Base-by-base conservation (phyloP, 176 grass and related monocot species). In the Typha latifolia region DNA sequence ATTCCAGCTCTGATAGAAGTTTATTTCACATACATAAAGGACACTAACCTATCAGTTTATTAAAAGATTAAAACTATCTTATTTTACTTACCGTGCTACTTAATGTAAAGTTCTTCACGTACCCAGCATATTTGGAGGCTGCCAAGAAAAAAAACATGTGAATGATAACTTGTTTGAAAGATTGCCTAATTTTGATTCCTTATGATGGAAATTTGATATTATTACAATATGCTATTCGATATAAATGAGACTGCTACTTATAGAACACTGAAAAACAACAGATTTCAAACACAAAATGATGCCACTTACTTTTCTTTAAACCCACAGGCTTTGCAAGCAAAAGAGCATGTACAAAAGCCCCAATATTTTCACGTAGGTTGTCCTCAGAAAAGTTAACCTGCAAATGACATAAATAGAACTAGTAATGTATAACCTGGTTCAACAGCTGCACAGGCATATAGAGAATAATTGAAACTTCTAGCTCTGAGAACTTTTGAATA, bases 81-180 rank as follows among this genome's bases (percentile, higher is more conserved):
- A 16, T 32, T 52, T 12, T 82, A 80, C 88, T 86, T 75, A 97
- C 89, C 29, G 94, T 97, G 83, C 88, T 85, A 71, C 89, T 82
- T 51, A 93, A 73, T 18, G 89, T 90, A 73, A 97, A 97, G 78
- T 92, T 92, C 83, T 92, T 97, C 78, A 97, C 85, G 29, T 97
- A 97, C 72, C 89, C 94, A 47, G 82, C 85, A 80, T 92, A 97
- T 82, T 92, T 97, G n/a, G 89, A 97, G 84, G 94, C 89, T 97
- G 85, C 71, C 80, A 80, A 20, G 48, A 76, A 18, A 70, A 23
- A 83, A 63, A 31, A 70, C 20, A 19, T 70, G 23, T 5, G 53
- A 50, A 49, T 50, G 7, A 43, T 43, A 43, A 43, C 5, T 10
- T 29, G 27, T 29, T 29, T 2, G 24, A 37, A 37, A 37, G 34